Percentiles rank a stretch among this genome's conserved stretches.
These are phyloP conservation scores for Penicillium sp. DNA, from an alignment of 2,329 filamentous ascomycete species.

Conservation along the genomic window DNA sequence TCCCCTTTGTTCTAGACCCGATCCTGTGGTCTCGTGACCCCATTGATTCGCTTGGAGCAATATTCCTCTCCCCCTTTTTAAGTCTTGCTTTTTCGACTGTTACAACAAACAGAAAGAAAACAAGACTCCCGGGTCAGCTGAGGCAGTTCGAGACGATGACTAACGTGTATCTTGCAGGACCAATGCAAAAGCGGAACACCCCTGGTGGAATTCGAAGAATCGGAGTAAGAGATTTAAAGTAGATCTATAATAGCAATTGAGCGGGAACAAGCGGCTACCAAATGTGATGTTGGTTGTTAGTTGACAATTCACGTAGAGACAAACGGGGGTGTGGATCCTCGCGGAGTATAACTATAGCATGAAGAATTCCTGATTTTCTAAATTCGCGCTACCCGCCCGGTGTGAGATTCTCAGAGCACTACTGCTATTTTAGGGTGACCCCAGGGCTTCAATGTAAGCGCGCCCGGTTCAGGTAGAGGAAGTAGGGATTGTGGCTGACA, in stretches of 20 bases:
- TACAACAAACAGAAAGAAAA: not conserved
- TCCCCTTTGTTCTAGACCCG: not conserved
- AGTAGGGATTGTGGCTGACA: not conserved
- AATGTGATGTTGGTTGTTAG: too few species aligned
- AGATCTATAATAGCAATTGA: not conserved
- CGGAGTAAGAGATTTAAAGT: not conserved
- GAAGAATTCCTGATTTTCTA: not conserved
- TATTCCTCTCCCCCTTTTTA: not conserved
- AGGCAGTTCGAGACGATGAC: constrained; percentile 5
- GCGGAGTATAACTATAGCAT: not conserved
- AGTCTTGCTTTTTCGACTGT: not conserved
- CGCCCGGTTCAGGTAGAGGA: not conserved
- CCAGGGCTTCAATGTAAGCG: not conserved
- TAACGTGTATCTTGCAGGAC: constrained; percentile 52
- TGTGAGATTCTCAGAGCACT: not conserved
- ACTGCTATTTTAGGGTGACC: not conserved
- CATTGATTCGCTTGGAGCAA: not conserved
- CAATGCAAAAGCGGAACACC: constrained; percentile 76
- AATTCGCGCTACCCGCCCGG: not conserved
- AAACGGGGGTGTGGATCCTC: not conserved
- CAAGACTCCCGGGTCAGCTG: not conserved
- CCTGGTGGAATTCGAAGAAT: constrained; percentile 61
- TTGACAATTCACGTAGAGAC: too few species aligned
- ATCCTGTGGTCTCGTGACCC: not conserved
- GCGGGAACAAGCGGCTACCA: not conserved